These are phyloP conservation scores for Tremella yokohamensis DNA, from an alignment of 768 basidiomycete species.

Conservation along the genomic window DNA sequence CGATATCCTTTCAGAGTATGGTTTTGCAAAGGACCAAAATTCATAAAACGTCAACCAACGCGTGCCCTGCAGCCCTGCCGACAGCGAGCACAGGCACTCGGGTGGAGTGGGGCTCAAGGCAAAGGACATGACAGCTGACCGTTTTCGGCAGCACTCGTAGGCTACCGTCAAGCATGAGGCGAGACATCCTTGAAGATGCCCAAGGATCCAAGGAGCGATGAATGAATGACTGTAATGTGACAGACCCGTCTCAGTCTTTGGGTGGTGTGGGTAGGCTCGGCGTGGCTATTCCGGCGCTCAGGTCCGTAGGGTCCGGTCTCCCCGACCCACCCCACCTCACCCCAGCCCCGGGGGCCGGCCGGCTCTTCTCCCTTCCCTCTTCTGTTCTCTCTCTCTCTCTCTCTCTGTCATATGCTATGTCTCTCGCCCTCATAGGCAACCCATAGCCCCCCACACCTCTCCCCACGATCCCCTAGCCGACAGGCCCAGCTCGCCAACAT, in stretches of 20 bases:
- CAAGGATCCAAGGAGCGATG: no score
- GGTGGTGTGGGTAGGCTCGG: no score
- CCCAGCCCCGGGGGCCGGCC: constrained; percentile 1
- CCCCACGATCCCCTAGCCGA: not conserved
- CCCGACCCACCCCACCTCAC: not conserved
- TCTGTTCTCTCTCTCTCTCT: not conserved
- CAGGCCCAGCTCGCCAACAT: constrained; percentile 18
- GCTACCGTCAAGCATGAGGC: not conserved
- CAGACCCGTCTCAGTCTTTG: no score
- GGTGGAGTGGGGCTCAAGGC: not conserved
- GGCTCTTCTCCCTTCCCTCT: not conserved
- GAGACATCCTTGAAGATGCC: not conserved
- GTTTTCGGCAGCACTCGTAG: constrained; percentile 3
- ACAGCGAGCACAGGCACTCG: not conserved
- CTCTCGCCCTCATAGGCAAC: not conserved
- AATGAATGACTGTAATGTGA: no score
- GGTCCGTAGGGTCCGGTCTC: constrained; percentile 2
- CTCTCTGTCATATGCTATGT: not conserved
- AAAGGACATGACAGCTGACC: not conserved
- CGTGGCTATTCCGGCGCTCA: not conserved
- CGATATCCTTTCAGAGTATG: not conserved
- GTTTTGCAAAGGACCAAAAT: constrained; percentile 1
- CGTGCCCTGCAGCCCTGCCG: no score
- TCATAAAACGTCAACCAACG: not conserved
- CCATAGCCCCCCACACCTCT: not conserved